Percentiles rank a stretch among this genome's conserved stretches.
Conservation (phyloP, 352 stramenopile species). For the Pythium myriotylum region DNA sequence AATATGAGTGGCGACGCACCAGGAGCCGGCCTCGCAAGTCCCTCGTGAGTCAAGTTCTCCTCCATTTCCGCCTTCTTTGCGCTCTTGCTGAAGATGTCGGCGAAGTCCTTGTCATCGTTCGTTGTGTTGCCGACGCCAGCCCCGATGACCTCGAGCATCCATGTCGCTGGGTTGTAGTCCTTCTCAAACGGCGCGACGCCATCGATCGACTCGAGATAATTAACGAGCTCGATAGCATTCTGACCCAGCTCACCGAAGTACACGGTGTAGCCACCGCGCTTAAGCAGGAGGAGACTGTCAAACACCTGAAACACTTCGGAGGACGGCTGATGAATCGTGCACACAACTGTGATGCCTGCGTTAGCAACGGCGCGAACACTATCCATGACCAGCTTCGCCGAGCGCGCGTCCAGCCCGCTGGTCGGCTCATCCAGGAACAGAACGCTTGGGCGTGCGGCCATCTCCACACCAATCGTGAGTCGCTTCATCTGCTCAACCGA, state of each 20-base stretch:
- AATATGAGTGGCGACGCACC: slow-evolving; percentile 6
- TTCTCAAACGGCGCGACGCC: slow-evolving; percentile 33
- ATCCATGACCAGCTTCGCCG: slow-evolving; percentile 83
- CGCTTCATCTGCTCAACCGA: slow-evolving; percentile 55
- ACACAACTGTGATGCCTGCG: slow-evolving; percentile 70
- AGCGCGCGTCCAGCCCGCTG: slow-evolving; percentile 81
- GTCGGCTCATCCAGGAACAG: slow-evolving; percentile 86
- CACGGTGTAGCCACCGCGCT: slow-evolving; percentile 68
- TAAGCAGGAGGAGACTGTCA: slow-evolving; percentile 14
- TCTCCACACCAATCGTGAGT: slow-evolving; percentile 51
- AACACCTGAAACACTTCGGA: slow-evolving; percentile 86
- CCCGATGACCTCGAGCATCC: slow-evolving; percentile 7
- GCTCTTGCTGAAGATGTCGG: neutral
- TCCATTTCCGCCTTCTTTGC: neutral
- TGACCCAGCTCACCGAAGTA: slow-evolving; percentile 72
- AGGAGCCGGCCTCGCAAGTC: neutral
- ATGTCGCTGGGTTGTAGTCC: slow-evolving; percentile 11
- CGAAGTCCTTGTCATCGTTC: neutral
- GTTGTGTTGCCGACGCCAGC: neutral
- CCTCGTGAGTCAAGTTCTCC: neutral
- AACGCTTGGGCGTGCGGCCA: slow-evolving; percentile 81
- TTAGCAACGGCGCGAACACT: slow-evolving; percentile 84
- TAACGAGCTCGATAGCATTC: slow-evolving; percentile 34
- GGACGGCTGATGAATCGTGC: slow-evolving; percentile 90
- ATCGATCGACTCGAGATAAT: slow-evolving; percentile 61